Evolutionary conservation across 495 filamentous ascomycete species (phyloP), one percentile per base, ranked within the genome.

Genomic region (Aspergillus conjunctus): DNA sequence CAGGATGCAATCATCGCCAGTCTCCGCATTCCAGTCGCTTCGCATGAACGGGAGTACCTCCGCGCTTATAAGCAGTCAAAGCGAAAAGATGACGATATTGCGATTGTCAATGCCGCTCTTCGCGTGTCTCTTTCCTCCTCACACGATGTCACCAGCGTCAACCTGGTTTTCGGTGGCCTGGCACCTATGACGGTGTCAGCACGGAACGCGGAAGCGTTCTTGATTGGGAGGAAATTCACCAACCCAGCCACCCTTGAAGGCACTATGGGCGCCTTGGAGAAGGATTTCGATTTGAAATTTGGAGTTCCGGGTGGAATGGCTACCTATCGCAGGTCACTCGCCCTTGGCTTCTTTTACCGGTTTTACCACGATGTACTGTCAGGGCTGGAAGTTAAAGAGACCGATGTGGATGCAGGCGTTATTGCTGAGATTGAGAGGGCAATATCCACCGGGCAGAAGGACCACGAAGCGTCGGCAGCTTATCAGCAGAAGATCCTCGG

Each of bases 271-370:
- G 88, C 91, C 0, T 76, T 98, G 55, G 93, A 90, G 64, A 82
- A 87, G 60, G 93, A 97, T 63, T 98, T 97, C 66, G 81, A 93
- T 67, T 77, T 98, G 11, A 77, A 81, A 21, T 98, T 93, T 66
- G 85, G 91, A 21, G 93, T 97, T 1, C 92, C 92, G 0, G 93
- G 93, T 60, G 93, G 93, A 39, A 98, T 98, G 93, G 92, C 93
- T 11, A 95, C 90, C 2, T 98, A 97, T 73, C 81, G 93, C 21
- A 96, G 94, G 66, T 91, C 92, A 12, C 79, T 97, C 43, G 93
- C 93, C 0, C 78, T 97, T 43, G 84, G 89, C 4, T 92, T 96
- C 79, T 93, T 94, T 74, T 94, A 93, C 71, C 85, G 89, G 21
- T 96, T 93, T 68, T 96, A 93, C 68, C 89, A 96, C 60, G 87